Evolutionary conservation across 176 grass and related monocot genomes (phyloP), one percentile per base, ranked within the genome.

Genomic region (Phragmites australis): DNA sequence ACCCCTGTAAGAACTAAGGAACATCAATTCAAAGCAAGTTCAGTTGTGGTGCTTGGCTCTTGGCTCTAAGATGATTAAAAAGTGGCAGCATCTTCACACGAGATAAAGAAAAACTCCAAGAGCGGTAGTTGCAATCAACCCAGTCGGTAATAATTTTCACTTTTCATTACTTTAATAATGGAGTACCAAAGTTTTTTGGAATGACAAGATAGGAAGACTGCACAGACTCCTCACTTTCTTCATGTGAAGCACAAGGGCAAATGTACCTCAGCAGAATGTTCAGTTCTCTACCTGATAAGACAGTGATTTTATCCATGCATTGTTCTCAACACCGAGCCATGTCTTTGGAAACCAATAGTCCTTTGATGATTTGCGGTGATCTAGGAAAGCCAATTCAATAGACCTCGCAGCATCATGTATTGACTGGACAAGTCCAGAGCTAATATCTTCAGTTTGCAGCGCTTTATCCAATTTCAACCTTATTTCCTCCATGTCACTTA

Each of bases 351-450:
- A 93, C 97, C 97, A 99, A 60, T 79, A 91, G 56, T 64, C 53
- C 81, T 77, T 84, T 11, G 74, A 77, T 48, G 53, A 92, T 59
- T 82, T 93, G 52, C 40, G 86, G 58, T 89, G 75, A 63, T 93
- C 93, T 73, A 91, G 72, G 74, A 99, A 91, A 65, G 88, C 84
- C 68, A 99, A 78, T 86, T 99, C 97, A 69, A 96, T 86, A 83
- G 88, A 90, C 55, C 97, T 99, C 0, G 93, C 93, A 57, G 97
- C 93, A 88, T 99, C 93, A 88, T 96, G 93, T 86, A 99, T 90
- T 9, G 93, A 89, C 25, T 99, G 97, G 53, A 95, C 89, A 74
- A 94, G 56, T 69, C 90, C 86, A 72, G 42, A 84, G 78, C 90
- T 94, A 25, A 90, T 80, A 85, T 91, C 90, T 76, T 99, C 84